These are phyloP conservation scores for Lasiodiplodia hormozganensis DNA, from an alignment of 2,329 filamentous ascomycete species.

Conservation along the genomic window DNA sequence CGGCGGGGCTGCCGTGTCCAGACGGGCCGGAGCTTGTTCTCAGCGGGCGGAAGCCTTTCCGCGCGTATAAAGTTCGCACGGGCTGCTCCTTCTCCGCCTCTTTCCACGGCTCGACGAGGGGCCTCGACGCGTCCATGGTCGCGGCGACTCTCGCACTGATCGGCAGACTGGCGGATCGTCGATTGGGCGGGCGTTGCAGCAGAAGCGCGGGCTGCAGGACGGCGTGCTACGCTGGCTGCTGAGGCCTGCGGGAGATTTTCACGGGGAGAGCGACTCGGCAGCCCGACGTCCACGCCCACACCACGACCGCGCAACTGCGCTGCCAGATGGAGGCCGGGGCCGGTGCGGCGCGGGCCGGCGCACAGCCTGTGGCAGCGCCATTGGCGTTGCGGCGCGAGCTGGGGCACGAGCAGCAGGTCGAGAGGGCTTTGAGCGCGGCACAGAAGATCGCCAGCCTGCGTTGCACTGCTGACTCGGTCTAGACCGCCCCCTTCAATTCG, in stretches of 20 bases:
- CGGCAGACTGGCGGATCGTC: background rate
- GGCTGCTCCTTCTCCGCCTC: background rate
- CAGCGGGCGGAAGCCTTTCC: too few species aligned
- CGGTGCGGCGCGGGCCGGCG: conserved; percentile 15
- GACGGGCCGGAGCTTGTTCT: too few species aligned
- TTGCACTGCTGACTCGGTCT: conserved; percentile 8
- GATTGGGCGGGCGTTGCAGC: background rate
- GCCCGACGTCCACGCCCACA: background rate
- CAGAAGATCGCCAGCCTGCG: background rate
- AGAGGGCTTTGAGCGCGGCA: background rate
- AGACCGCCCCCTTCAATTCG: conserved; percentile 9
- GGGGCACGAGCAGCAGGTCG: background rate
- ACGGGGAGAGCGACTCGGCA: background rate
- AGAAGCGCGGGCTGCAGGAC: conserved; percentile 19
- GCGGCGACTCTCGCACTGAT: background rate
- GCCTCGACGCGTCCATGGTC: too few species aligned
- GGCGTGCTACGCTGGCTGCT: background rate
- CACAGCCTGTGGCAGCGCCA: background rate
- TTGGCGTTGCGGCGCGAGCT: background rate
- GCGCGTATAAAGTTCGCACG: background rate
- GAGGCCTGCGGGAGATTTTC: conserved; percentile 11
- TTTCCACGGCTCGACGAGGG: background rate
- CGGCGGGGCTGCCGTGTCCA: too few species aligned
- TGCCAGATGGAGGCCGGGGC: background rate
- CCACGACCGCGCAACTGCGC: too few species aligned